Percentiles rank a stretch among this genome's conserved stretches.
These are phyloP conservation scores for Lentinula edodes DNA, from an alignment of 768 basidiomycete species.

Conservation along the genomic window DNA sequence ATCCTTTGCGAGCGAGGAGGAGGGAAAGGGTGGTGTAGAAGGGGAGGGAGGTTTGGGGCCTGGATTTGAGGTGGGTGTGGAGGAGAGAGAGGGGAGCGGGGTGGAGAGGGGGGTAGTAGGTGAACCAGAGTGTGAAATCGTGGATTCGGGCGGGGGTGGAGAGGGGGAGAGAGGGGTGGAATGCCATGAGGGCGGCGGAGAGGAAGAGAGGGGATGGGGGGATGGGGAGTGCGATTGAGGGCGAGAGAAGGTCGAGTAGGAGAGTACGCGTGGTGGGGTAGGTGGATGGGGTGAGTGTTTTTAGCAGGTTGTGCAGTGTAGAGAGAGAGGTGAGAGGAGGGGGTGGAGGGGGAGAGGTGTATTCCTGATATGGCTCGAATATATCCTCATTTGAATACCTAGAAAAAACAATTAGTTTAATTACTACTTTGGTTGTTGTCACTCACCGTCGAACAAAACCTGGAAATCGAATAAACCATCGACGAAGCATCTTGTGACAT, in stretches of 20 bases:
- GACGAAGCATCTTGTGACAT: neutral
- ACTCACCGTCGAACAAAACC: neutral
- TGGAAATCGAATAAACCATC: too few species aligned
- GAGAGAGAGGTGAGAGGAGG: neutral
- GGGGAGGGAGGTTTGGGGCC: slow-evolving; percentile 22
- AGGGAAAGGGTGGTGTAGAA: slow-evolving; percentile 25
- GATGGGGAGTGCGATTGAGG: slow-evolving; percentile 18
- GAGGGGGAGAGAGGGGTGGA: slow-evolving; percentile 5
- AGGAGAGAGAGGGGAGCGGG: slow-evolving; percentile 11
- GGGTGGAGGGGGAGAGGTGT: too few species aligned
- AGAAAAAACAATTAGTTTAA: too few species aligned
- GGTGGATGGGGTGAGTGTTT: neutral
- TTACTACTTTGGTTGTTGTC: neutral
- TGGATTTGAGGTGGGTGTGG: slow-evolving; percentile 13
- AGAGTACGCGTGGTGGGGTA: slow-evolving; percentile 4
- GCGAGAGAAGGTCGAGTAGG: slow-evolving; percentile 25
- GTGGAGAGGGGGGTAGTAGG: neutral
- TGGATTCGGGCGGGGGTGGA: neutral
- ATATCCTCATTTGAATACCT: too few species aligned
- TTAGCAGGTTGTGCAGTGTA: neutral
- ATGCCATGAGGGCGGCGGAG: slow-evolving; percentile 19
- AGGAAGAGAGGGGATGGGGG: slow-evolving; percentile 23
- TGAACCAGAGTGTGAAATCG: slow-evolving; percentile 8
- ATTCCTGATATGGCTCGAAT: too few species aligned
- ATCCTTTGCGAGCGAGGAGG: slow-evolving; percentile 36